Percentiles rank a stretch among this genome's conserved stretches.
Evolutionary conservation across 2,329 filamentous ascomycete species (phyloP).

Genomic region (Ophiocordyceps sinensis): DNA sequence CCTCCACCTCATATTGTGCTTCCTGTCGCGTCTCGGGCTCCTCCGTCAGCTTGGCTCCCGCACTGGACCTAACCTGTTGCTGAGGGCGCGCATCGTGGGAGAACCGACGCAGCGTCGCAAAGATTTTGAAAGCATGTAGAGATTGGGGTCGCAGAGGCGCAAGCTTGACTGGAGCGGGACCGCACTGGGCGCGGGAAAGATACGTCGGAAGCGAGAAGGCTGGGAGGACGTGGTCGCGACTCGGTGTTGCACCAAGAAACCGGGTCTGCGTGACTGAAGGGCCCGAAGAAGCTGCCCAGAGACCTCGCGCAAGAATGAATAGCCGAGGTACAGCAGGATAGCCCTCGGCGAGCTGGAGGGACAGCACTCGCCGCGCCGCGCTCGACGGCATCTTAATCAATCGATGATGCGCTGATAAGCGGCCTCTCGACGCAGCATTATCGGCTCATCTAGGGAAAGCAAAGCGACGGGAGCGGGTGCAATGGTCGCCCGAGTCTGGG

Average conservation of each 20-base stretch:
- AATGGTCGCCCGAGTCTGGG: background rate
- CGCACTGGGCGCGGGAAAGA: background rate
- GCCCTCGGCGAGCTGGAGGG: conserved; percentile 25
- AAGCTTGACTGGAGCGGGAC: background rate
- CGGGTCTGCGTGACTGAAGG: background rate
- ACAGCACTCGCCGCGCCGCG: conserved; percentile 33
- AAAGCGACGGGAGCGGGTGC: background rate
- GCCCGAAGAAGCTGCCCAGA: background rate
- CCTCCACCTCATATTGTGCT: conserved; percentile 13
- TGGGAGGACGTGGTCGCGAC: background rate
- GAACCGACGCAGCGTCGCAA: conserved; percentile 14
- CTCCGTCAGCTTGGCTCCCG: conserved; percentile 19
- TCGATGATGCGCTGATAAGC: conserved; percentile 9
- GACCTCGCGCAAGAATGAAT: background rate
- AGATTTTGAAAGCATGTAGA: background rate
- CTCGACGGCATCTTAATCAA: conserved; percentile 32
- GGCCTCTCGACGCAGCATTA: conserved; percentile 14
- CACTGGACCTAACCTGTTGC: conserved; percentile 12
- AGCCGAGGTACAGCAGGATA: background rate
- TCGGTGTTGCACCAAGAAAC: background rate
- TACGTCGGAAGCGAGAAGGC: conserved; percentile 1
- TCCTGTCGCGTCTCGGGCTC: conserved; percentile 14
- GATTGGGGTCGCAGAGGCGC: background rate
- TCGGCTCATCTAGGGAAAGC: conserved; percentile 7
- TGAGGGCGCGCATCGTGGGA: conserved; percentile 11